These are phyloP conservation scores for Nicotiana sylvestris DNA, from an alignment of 257 asterid species.

Conservation along the genomic window DNA sequence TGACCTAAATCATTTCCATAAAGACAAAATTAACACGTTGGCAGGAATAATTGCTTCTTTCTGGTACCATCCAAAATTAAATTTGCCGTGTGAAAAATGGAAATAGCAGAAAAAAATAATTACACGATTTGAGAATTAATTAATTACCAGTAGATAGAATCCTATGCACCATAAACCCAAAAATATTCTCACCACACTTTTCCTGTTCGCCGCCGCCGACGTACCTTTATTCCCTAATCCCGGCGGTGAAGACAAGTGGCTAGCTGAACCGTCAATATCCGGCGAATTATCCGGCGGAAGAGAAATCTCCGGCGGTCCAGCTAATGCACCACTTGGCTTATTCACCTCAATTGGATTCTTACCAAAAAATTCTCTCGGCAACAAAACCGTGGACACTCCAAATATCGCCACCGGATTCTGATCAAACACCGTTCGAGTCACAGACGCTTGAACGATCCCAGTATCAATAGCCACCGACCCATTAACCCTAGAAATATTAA, in stretches of 20 bases:
- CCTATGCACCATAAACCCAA: conserved; percentile 50
- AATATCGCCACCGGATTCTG: conserved; percentile 89
- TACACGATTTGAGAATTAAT: neutral
- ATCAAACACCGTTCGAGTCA: conserved; percentile 80
- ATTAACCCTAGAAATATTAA: conserved; percentile 65
- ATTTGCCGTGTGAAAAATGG: neutral
- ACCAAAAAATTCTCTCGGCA: conserved; percentile 71
- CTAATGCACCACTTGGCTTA: conserved; percentile 37
- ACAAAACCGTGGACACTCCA: conserved; percentile 67
- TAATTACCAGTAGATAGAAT: conserved; percentile 20
- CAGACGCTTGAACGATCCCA: conserved; percentile 63
- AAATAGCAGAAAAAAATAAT: neutral
- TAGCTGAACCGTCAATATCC: conserved; percentile 31
- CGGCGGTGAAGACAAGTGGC: conserved; percentile 55
- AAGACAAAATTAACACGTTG: neutral
- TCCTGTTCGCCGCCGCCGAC: conserved; percentile 22
- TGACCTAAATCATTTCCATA: neutral
- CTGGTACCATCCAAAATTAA: neutral
- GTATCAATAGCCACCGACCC: conserved; percentile 71
- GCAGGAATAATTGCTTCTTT: neutral
- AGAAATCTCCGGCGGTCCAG: conserved; percentile 52
- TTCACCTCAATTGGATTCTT: conserved; percentile 43
- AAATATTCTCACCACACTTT: conserved; percentile 19
- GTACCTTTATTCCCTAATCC: conserved; percentile 24
- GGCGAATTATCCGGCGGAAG: conserved; percentile 45